These are phyloP conservation scores for Ogataea angusta DNA, from an alignment of 805 yeast genomes.

Conservation along the genomic window DNA sequence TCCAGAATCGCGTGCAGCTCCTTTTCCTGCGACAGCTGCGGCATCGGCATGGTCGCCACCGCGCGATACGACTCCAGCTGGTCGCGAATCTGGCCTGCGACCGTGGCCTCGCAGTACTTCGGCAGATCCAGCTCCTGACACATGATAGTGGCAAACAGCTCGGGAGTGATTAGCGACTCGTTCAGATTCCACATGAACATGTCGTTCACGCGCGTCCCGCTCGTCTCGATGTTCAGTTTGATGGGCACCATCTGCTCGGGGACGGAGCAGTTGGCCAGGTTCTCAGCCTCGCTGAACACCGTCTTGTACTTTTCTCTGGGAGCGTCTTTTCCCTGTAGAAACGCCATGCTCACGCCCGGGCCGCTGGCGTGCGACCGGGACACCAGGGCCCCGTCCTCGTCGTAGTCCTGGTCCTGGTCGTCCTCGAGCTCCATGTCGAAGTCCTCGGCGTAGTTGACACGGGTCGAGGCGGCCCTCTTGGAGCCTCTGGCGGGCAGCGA, in stretches of 20 bases:
- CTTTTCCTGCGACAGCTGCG: conserved; percentile 36
- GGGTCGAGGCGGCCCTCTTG: conserved; percentile 59
- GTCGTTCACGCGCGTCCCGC: conserved; percentile 54
- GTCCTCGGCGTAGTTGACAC: conserved; percentile 77
- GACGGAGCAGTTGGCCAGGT: conserved; percentile 33
- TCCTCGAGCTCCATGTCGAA: conserved; percentile 53
- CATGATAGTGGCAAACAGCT: conserved; percentile 67
- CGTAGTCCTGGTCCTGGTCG: conserved; percentile 37
- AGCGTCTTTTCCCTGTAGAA: conserved; percentile 39
- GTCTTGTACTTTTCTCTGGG: conserved; percentile 36
- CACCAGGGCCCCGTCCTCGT: conserved; percentile 56
- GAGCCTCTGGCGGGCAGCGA: conserved; percentile 76
- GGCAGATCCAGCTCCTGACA: conserved; percentile 85
- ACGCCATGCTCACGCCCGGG: conserved; percentile 24
- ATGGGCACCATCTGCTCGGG: conserved; percentile 61
- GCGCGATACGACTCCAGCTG: conserved; percentile 76
- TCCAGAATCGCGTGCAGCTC: conserved; percentile 78
- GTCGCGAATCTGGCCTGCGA: conserved; percentile 68
- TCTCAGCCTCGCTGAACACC: conserved; percentile 33
- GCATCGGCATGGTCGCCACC: conserved; percentile 62
- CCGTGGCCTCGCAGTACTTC: conserved; percentile 54
- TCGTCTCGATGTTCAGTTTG: conserved; percentile 57
- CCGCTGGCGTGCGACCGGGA: conserved; percentile 10
- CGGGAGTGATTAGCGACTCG: conserved; percentile 67
- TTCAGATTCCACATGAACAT: conserved; percentile 71